Percentiles rank a stretch among this genome's conserved stretches.
phyloP scores from a whole-genome alignment of 73 alveolate species.

The Tetrahymena thermophila region DNA sequence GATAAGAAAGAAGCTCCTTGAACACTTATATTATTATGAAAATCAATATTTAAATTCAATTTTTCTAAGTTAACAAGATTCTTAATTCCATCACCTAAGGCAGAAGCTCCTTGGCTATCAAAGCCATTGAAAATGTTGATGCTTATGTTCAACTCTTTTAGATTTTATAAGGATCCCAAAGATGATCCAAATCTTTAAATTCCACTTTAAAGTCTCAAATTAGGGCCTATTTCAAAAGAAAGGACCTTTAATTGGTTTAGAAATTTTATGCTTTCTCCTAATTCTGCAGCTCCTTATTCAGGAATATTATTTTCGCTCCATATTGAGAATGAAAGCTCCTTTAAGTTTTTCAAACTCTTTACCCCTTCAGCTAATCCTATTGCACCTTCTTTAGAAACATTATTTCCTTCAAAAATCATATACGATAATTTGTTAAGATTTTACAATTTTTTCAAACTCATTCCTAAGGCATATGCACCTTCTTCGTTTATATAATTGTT shows the following conservation, averaged over 20 bases:
- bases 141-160: not conserved
- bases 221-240: not conserved
- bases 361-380: not conserved
- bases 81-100: not conserved
- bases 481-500: not conserved
- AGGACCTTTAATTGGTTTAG: not conserved
- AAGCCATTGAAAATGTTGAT: not conserved
- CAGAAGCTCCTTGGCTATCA: not conserved
- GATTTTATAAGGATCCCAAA: not conserved
- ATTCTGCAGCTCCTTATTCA: not conserved
- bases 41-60: not conserved
- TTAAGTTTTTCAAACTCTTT: not conserved
- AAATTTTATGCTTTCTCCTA: not conserved
- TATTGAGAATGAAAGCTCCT: not conserved
- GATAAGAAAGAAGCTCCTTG: not conserved
- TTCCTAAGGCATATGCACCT: not conserved
- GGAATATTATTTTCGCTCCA: not conserved
- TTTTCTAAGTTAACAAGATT: not conserved
- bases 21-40: not conserved
- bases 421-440: not conserved
- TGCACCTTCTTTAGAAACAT: not conserved
- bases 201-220: not conserved
- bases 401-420: not conserved
- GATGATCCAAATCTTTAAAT: not conserved
- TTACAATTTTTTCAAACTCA: not conserved